Evolutionary conservation across 352 stramenopile genomes (phyloP), one percentile per base, ranked within the genome.

Genomic region (Phytophthora meadii): DNA sequence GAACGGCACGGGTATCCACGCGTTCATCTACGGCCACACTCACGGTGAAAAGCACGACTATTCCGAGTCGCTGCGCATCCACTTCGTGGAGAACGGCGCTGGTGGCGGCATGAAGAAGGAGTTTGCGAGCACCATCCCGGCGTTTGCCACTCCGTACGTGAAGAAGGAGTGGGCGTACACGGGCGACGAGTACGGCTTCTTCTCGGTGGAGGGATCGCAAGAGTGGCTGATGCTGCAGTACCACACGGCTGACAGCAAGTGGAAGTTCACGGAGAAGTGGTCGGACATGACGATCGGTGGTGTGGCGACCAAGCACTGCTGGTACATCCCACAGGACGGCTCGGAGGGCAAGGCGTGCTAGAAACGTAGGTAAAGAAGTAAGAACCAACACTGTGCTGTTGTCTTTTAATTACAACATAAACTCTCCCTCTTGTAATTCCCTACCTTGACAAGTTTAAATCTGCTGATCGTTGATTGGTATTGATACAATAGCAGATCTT

Each of bases 221-320:
- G 51, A 68, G 17, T 68, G 59, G 59, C 5, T 68, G 12, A 68
- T 62, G 51, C 51, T 68, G 41, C 59, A 68, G 42, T 68, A 68
- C 42, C 42, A 62, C 51, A 61, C 51, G 27, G 36, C 50, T 5
- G 59, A 61, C 27, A 55, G 15, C 12, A 54, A 57, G n/a, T 68
- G 59, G 59, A 28, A 32, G 0, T 62, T 68, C 44, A 50, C 39
- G 9, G 42, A 61, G 34, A 32, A 61, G 5, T 51, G 45, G 10
- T 11, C 9, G 14, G 50, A 45, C 34, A 68, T 37, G 22, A 61
- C 53, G 42, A 36, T 62, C 15, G 59, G 59, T 5, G 50, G 59
- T 6, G 60, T 68, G 0, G 42, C 19, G n/a, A 67, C 59, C 24
- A 67, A 67, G 34, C 34, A 67, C 42, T 67, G 59, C 42, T 67